Base-by-base conservation (phyloP, 1,139 yeast species). In the Kurtzmaniella quercitrusa region DNA sequence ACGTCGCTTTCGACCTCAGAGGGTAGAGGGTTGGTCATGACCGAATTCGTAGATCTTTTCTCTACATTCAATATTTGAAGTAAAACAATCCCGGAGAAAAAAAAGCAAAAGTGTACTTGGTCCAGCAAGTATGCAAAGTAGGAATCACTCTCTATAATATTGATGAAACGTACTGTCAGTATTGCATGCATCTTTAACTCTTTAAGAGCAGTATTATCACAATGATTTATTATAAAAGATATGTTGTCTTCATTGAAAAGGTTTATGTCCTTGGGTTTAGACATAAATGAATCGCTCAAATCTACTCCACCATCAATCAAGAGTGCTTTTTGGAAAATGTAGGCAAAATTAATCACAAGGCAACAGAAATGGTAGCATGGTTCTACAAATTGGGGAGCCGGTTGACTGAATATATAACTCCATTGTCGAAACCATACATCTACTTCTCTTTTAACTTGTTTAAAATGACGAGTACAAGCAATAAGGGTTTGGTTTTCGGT, bases 351-450 rank as follows among this genome's bases (percentile, higher is more conserved):
- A 1, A 83, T 74, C 47, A 81, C 62, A 44, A 85, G 66, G 46
- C 77, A 72, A 43, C 85, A 79, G 52, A 82, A 85, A 59, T 85
- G 81, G 57, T 81, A 84, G 42, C 85, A 83, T 45, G 84, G 77
- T 54, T 85, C 93, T 8, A 85, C 85, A 63, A 86, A 85, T 56
- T 87, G 94, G 38, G 84, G 70, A 1, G 84, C 80, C 0, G 93
- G 88, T 57, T 85, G 93, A 43, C 76, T 77, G 56, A 85, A 81
- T 17, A 85, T 61, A 53, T 81, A 81, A 41, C 75, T 80, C 94
- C 95, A 87, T 56, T 80, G 85, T 2, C 75, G 78, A 47, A 75
- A 68, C 95, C 95, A 87, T 5, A 60, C 54, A 25, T 64, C 63
- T n/a, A 85, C 55, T 42, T 73, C 77, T 19, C 61, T 63, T 21